These are phyloP conservation scores for Herpotrichia juniperi DNA, from an alignment of 2,329 filamentous ascomycete genomes.

Conservation along the genomic window DNA sequence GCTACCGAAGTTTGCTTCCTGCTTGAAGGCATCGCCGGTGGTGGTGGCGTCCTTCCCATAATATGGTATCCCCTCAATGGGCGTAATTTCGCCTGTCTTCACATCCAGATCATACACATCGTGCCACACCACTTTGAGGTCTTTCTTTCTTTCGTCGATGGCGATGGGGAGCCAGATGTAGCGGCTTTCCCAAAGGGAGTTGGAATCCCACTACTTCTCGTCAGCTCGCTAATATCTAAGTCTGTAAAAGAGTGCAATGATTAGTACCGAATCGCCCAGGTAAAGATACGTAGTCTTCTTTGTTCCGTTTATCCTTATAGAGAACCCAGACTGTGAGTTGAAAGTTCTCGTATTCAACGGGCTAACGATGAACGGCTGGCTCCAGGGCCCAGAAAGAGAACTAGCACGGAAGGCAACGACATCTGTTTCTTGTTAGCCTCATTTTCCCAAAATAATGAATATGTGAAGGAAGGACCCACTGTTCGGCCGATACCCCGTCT, in stretches of 20 bases:
- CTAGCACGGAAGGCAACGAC: conserved; percentile 63
- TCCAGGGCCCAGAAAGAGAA: conserved; percentile 58
- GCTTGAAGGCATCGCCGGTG: conserved; percentile 57
- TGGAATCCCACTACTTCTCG: conserved; percentile 55
- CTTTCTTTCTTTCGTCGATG: conserved; percentile 60
- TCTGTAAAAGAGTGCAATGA: conserved; percentile 10
- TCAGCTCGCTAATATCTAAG: not conserved
- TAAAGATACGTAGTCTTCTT: conserved; percentile 60
- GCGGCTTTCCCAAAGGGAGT: conserved; percentile 62
- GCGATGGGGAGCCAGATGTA: conserved; percentile 64
- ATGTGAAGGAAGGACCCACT: conserved; percentile 35
- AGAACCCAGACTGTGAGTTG: conserved; percentile 61
- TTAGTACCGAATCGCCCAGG: conserved; percentile 51
- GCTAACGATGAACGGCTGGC: conserved; percentile 60
- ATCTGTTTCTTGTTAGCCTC: conserved; percentile 34
- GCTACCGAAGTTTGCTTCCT: conserved; percentile 62
- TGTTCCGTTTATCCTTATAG: conserved; percentile 54
- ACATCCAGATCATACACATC: conserved; percentile 64
- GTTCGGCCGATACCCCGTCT: conserved; percentile 68
- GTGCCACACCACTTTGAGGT: conserved; percentile 58
- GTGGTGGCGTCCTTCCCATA: conserved; percentile 53
- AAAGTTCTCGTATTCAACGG: conserved; percentile 59
- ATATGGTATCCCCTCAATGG: conserved; percentile 57
- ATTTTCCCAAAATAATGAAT: not conserved
- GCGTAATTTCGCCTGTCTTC: conserved; percentile 55